A percentile compares a stretch with the other conserved stretches of the same genome.
Evolutionary conservation across 441 rosid species (phyloP).

Genomic region (Syzygium syzygioides): DNA sequence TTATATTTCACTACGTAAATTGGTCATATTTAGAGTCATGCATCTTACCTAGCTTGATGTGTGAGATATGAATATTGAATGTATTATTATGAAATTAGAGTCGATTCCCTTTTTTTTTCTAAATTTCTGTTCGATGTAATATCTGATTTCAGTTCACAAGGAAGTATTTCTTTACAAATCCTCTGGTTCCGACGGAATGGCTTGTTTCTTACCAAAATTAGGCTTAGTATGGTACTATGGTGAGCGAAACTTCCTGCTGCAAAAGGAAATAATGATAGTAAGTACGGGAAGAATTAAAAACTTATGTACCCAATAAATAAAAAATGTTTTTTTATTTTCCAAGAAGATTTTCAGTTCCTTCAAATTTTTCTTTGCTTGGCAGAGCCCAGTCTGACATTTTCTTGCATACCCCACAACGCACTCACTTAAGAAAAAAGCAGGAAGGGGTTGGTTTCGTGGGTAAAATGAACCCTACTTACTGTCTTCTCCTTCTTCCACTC

Average conservation of each 20-base stretch:
- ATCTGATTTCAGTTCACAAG: not conserved
- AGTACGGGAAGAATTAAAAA: not conserved
- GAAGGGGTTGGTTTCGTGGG: conserved; percentile 2
- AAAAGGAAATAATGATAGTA: not conserved
- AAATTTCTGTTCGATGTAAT: not conserved
- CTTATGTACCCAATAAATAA: not conserved
- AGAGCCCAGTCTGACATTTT: not conserved
- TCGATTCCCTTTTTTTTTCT: too few relatives aligned
- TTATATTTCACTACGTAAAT: not conserved
- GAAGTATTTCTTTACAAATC: not conserved
- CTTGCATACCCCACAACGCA: conserved; percentile 35
- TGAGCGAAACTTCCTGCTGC: not conserved
- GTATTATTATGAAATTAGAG: not conserved
- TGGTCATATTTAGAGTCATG: not conserved
- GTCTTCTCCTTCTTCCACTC: conserved; percentile 10
- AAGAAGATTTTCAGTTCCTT: not conserved
- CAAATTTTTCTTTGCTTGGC: not conserved
- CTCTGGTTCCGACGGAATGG: not conserved
- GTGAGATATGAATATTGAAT: not conserved
- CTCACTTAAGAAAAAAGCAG: conserved; percentile 25
- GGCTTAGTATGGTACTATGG: not conserved
- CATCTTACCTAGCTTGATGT: not conserved
- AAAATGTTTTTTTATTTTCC: not conserved
- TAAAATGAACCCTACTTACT: conserved; percentile 28
- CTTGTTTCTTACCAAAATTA: not conserved